Evolutionary conservation across 768 basidiomycete species (phyloP), one percentile per base, ranked within the genome.

Genomic region (Pulveroboletus sp.): DNA sequence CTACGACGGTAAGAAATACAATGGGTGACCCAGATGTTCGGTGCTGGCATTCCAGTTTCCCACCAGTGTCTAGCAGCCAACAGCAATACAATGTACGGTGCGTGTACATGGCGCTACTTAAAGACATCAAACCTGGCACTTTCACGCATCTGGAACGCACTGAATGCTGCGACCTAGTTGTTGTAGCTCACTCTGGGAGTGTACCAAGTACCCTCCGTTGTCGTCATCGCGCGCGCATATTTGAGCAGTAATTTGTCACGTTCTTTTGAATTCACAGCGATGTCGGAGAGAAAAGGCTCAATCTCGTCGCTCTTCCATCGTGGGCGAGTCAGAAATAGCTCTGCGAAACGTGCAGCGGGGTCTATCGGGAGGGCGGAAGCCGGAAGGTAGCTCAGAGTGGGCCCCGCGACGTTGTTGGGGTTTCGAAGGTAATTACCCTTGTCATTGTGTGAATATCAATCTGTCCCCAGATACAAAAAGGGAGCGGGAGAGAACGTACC

Each of bases 231-330:
- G 40, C 94, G 75, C 32, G 89, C 89, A 61, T 86, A 89, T 70
- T 93, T 97, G 38, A 91, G 78, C 35, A 96, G 70, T 54, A 95
- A 64, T 65, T 85, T 92, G 64, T 98, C 94, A 36, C 89, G 76
- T 61, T 91, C 91, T 67, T 96, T 95, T 8, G 73, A 70, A 62
- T 90, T 83, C n/a, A 93, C 74, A 0, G 85, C 85, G 48, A 96
- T 82, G 54, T 92, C 92, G 6, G 74, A 68, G 11, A 98, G 71
- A 70, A 94, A 98, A 5, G 87, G 89, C 26, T 72, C 69, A 52
- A 97, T 87, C 15, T 94, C 91, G 11, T 86, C 82, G 6, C 76
- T 78, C 60, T 77, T 82, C 91, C 92, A 93, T 39, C 79, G 79
- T 18, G 79, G 55, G 6, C 85, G 81, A 8, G 85, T 86, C 35